Evolutionary conservation across 1,139 yeast species (phyloP), one percentile per base, ranked within the genome.

Genomic region (Arxiozyma heterogenica): DNA sequence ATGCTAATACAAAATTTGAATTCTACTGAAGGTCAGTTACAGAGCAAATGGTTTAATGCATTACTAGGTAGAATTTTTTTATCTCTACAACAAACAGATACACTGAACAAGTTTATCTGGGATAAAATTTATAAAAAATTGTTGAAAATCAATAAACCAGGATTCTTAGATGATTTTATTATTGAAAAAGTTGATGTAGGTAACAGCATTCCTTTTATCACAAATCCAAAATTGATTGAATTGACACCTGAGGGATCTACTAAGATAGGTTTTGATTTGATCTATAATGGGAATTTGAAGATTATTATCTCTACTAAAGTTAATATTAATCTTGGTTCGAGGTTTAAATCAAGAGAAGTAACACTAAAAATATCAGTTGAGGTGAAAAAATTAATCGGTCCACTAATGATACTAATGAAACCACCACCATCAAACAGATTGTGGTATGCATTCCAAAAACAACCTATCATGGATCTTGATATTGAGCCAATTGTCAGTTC

Each of bases 21-120:
- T 63, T 83, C 95, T 2, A 80, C 91, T 0, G 95, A 87, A 62
- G 90, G 90, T 1, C 94, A 89, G 63, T 69, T 87, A 38, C 86
- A 87, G 44, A 83, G 95, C 0, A 82, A 88, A 64, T 93, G 98
- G 98, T 70, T 93, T 38, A 93, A 93, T 69, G 96, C 96, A 0
- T 61, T 91, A 8, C 63, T 87, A 15, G 98, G 98, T 0, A 75
- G 98, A 55, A 60, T 91, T 23, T 93, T 91, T 64, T 72, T 93
- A 41, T 80, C 90, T 0, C 71, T 87, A 20, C 90, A 89, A 63
- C 77, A 81, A 49, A 90, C 98, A 0, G 81, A 81, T 21, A 73
- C 76, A 27, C 75, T 90, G 61, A 83, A 83, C 52, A 73, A 77
- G 50, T 78, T 75, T 54, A 74, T 90, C 42, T 75, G 79, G 53